Evolutionary conservation across 768 basidiomycete species (phyloP), one percentile per base, ranked within the genome.

Genomic region (Amanita polypyramis): DNA sequence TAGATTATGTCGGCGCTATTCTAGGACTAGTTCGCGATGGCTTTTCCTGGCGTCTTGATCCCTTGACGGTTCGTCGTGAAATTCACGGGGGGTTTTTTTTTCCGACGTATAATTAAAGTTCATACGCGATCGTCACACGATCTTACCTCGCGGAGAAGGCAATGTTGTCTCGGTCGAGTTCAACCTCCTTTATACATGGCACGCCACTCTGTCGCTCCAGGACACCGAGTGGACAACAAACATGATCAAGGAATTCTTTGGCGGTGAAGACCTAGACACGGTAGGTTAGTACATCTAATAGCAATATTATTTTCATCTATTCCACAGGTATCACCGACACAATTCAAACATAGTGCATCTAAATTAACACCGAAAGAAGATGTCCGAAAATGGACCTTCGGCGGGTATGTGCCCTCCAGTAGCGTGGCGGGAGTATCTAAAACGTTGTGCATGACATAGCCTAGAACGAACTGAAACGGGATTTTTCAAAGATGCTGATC

Each of bases 91-190:
- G n/a, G n/a, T n/a, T 44, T 42, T 9, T 10, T 29, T 46, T 34
- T n/a, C 38, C 12, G 8, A 30, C 2, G 9, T 38, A 46, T 23
- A 20, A 21, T n/a, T 27, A 27, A 27, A 83, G 81, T 50, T 65
- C 8, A 73, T 73, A 51, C 73, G 85, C 39, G 72, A 73, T 21
- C 8, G 56, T 0, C 56, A 68, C 50, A 65, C 66, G 0, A 60
- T 84, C 47, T 64, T 73, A 11, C 75, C 78, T 32, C 73, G 78
- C 8, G 88, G 87, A 32, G 66, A 80, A 58, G 88, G 88, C 43
- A 90, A 90, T 56, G 79, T 76, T 32, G 76, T 79, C 50, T 85
- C 86, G 0, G 59, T 87, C 29, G 88, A 90, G 62, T 89, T 90
- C 68, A 88, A 77, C 53, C 63, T 76, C 2, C 61, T 77, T 17